Base-by-base conservation (phyloP, 2,329 filamentous ascomycete genomes). In the Sclerotinia spermophila region DNA sequence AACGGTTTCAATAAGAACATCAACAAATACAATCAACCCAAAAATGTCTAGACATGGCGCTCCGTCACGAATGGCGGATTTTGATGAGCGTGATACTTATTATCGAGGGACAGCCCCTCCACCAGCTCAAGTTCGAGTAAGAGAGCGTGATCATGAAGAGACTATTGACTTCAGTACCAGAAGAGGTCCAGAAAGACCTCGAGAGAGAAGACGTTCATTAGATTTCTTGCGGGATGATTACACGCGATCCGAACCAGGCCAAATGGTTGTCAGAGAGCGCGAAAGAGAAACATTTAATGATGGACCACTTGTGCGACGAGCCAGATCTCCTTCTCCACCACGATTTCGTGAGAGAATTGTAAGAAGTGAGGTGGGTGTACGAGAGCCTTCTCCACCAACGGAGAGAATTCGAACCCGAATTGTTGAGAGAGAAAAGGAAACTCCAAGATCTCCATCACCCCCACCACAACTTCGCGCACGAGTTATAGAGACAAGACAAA, bases 21-120 rank as follows among this genome's bases (percentile, higher is more conserved):
- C 91, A 75, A 94, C 97, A 77, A 97, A 93, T n/a, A n/a, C 19
- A 45, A 59, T 11, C 44, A 64, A 69, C 45, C 11, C 35, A 64
- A 67, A 55, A 30, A 76, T 76, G 75, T 76, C 75, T 51, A 53
- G 73, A 59, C 74, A 74, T 55, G 74, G 72, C 48, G 73, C 70
- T 27, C 68, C 69, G 24, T 59, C 68, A 51, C 61, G 69, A 56
- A 64, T 68, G 42, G 30, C 71, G 55, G 73, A 75, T 44, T 74
- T 72, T 65, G 76, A 78, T 55, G 77, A 78, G 59, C 74, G 74
- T 59, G 75, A 77, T 51, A 48, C 51, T 59, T 77, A 74, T 67
- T 77, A 77, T 59, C 75, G 76, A 38, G 73, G 74, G 58, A 69
- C 70, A 59, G 67, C 72, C 44, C 70, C 75, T 56, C 72, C 74